Evolutionary conservation across 371 early-diverging fungal species (phyloP), one percentile per base, ranked within the genome.

Genomic region (Haplosporangium sp.): DNA sequence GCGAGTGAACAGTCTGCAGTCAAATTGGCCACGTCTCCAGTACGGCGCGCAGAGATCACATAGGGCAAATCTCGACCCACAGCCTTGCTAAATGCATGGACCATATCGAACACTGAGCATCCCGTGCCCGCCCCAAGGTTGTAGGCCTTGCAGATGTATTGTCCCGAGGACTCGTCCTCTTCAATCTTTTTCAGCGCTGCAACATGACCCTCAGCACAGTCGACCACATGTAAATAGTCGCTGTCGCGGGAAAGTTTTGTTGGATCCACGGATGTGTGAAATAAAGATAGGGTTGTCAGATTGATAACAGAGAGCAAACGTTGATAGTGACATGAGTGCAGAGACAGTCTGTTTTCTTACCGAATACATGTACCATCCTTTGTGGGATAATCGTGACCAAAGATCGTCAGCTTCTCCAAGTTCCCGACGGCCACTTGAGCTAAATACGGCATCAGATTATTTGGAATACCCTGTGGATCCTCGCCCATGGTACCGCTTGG

Each of bases 141-240:
- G 75, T 91, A 96, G 2, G 91, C 86, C 59, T 86, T 87, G 74
- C 91, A 92, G 20, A 87, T 83, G 46, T 81, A 86, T 13, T 83
- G 68, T 16, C 81, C 83, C 1, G 38, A 38, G 18, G 58, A 43
- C 58, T 72, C 66, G 6, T 82, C 79, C n/a, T 73, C 80, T 38
- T 84, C 83, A 56, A 95, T 82, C 43, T 91, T 88, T 56, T 87
- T 82, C 16, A 96, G 82, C 0, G 96, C 96, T 4, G 86, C 87
- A 1, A 95, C 85, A 77, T 96, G 97, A 3, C 95, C 96, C n/a
- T 86, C 84, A 2, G 95, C 96, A 43, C 96, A 81, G 69, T 96
- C 96, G 61, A 91, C 88, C 0, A 96, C 94, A 81, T 96, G 96
- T 59, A 96, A 88, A 66, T 91, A 96, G 81, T 96, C 96, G 53